phyloP scores from a whole-genome alignment of 164 flowering plant genomes.

The Nymphaea thermarum region DNA sequence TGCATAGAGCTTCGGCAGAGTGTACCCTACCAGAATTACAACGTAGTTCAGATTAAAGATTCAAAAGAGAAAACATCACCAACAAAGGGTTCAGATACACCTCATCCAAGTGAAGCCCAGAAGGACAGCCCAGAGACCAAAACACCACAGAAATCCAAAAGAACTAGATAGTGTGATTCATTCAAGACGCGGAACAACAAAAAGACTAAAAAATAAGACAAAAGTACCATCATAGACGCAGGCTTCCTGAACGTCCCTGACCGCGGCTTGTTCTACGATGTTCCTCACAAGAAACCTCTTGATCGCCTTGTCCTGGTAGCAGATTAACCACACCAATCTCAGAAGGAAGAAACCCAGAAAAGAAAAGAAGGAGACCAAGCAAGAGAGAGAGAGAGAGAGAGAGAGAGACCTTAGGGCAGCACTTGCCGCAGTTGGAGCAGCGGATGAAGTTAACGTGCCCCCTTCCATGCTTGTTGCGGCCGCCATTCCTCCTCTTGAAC shows the following conservation, averaged over 20 bases:
- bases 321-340: neutral
- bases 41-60: neutral
- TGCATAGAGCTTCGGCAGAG: slow-evolving; percentile 16
- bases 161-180: neutral
- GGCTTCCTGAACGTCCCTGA: slow-evolving; percentile 87
- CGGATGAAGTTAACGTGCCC: slow-evolving; percentile 84
- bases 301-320: slow-evolving; percentile 69
- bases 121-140: neutral
- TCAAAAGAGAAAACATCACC: neutral
- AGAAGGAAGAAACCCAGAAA: slow-evolving; percentile 2
- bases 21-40: slow-evolving; percentile 3
- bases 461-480: slow-evolving; percentile 93
- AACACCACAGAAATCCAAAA: neutral
- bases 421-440: slow-evolving; percentile 93
- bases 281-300: slow-evolving; percentile 92
- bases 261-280: slow-evolving; percentile 94
- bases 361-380: neutral
- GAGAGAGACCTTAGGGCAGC: slow-evolving; percentile 73
- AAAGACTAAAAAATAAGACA: neutral
- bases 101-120: neutral
- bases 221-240: slow-evolving; percentile 51
- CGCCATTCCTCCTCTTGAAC: slow-evolving; percentile 91
- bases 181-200: neutral
- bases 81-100: neutral
- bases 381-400: neutral